These are phyloP conservation scores for Hanseniaspora jakobsenii DNA, from an alignment of 805 yeast species.

Conservation along the genomic window DNA sequence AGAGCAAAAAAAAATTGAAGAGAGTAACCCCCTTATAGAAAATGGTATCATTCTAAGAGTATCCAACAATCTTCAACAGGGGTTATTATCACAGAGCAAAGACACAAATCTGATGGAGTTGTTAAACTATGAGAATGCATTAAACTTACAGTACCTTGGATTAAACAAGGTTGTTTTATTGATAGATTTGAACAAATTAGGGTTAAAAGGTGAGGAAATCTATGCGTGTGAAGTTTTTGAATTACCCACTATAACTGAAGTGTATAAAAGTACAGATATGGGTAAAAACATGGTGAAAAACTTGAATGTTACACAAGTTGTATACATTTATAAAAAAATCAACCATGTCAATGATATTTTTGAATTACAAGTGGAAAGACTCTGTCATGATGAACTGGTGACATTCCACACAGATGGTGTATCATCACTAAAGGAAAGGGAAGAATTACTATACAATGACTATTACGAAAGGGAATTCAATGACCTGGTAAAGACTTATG, in stretches of 20 bases:
- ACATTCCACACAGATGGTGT: constrained; percentile 15
- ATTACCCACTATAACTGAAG: constrained; percentile 76
- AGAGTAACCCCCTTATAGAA: constrained; percentile 86
- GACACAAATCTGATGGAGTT: constrained; percentile 10
- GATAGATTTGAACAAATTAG: constrained; percentile 4
- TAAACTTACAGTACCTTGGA: constrained; percentile 9
- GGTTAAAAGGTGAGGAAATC: background rate
- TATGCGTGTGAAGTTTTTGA: constrained; percentile 72
- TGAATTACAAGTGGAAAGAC: constrained; percentile 27
- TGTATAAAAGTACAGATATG: constrained; percentile 71
- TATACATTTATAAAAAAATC: constrained; percentile 54
- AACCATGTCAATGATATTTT: constrained; percentile 38
- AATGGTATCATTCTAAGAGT: constrained; percentile 74
- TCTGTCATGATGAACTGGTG: constrained; percentile 34
- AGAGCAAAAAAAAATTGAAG: no score
- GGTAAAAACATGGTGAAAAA: constrained; percentile 79
- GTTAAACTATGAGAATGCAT: constrained; percentile 7
- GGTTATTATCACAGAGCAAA: constrained; percentile 29
- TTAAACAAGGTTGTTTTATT: constrained; percentile 4
- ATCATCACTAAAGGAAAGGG: background rate
- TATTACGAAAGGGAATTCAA: constrained; percentile 24
- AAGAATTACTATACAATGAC: constrained; percentile 21
- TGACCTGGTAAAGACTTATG: constrained; percentile 16
- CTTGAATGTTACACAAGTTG: constrained; percentile 73
- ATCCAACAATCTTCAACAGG: constrained; percentile 40